Evolutionary conservation across 805 yeast genomes (phyloP).

Genomic region (Cyberlindnera japonica): DNA sequence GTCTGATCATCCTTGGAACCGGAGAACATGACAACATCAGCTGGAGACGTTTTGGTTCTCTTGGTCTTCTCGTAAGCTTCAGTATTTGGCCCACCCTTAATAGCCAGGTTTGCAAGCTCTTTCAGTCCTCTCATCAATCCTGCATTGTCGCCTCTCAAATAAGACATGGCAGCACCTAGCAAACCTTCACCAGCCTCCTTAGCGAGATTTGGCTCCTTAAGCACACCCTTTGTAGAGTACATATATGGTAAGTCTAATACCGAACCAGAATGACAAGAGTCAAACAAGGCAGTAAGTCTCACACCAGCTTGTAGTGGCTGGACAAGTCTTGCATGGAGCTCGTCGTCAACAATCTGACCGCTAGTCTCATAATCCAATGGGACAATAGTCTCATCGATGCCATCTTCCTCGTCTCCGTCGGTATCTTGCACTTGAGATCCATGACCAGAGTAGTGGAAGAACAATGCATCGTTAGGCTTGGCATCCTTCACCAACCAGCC

Average conservation of each 20-base stretch:
- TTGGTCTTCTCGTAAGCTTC: conserved; percentile 39
- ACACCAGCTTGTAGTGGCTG: conserved; percentile 67
- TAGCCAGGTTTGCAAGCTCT: conserved; percentile 39
- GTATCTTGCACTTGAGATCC: conserved; percentile 72
- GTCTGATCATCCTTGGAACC: conserved; percentile 87
- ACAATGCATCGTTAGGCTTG: conserved; percentile 68
- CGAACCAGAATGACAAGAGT: conserved; percentile 85
- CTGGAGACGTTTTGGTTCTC: conserved; percentile 62
- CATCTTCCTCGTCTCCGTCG: conserved; percentile 74
- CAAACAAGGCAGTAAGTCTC: conserved; percentile 74
- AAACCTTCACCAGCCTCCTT: conserved; percentile 73
- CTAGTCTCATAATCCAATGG: conserved; percentile 66
- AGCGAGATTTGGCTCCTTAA: conserved; percentile 76
- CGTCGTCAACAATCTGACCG: conserved; percentile 73
- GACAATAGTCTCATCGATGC: conserved; percentile 67
- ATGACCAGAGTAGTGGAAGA: conserved; percentile 85
- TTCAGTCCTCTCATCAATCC: conserved; percentile 42
- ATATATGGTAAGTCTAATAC: conserved; percentile 75
- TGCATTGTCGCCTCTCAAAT: conserved; percentile 52
- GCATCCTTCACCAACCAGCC: conserved; percentile 77
- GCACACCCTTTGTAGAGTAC: conserved; percentile 78
- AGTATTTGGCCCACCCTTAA: conserved; percentile 35
- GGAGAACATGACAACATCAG: conserved; percentile 71
- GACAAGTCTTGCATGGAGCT: conserved; percentile 69
- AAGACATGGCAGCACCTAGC: conserved; percentile 53